These are phyloP conservation scores for Geranomyces variabilis DNA, from an alignment of 192 early-diverging fungal species.

Conservation along the genomic window DNA sequence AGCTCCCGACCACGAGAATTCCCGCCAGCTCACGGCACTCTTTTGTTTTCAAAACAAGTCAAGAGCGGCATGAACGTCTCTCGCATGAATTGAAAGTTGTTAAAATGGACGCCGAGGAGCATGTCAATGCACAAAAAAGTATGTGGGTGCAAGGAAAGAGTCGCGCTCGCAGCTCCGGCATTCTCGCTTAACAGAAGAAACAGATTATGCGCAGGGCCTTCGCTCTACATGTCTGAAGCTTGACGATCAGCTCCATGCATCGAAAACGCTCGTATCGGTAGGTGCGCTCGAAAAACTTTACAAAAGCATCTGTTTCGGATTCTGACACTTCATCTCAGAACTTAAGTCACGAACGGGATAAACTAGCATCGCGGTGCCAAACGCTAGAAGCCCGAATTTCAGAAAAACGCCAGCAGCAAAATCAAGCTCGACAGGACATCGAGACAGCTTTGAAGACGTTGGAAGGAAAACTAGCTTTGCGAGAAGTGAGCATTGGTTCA, in stretches of 20 bases:
- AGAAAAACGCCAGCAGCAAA: neutral
- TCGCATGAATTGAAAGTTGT: neutral
- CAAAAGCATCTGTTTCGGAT: neutral
- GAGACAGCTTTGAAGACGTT: constrained; percentile 11
- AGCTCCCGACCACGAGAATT: neutral
- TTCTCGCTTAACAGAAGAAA: neutral
- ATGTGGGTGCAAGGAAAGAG: neutral
- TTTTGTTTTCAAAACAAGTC: no score
- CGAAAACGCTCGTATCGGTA: constrained; percentile 35
- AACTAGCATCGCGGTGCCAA: constrained; percentile 3
- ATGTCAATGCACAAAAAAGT: constrained; percentile 35
- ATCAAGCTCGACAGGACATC: neutral
- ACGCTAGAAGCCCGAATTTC: constrained; percentile 18
- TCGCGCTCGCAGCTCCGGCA: no score
- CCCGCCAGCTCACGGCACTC: no score
- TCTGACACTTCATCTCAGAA: neutral
- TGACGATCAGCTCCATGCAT: constrained; percentile 33
- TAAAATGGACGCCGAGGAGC: constrained; percentile 15
- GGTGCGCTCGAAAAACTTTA: neutral
- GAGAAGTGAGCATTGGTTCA: constrained; percentile 9
- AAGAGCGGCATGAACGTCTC: constrained; percentile 9
- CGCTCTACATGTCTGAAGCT: constrained; percentile 36
- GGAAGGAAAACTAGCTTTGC: constrained; percentile 7
- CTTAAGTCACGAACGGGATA: constrained; percentile 29
- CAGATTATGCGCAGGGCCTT: constrained; percentile 37